Evolutionary conservation across 257 asterid genomes (phyloP), one percentile per base, ranked within the genome.

Genomic region (Misopates orontium): DNA sequence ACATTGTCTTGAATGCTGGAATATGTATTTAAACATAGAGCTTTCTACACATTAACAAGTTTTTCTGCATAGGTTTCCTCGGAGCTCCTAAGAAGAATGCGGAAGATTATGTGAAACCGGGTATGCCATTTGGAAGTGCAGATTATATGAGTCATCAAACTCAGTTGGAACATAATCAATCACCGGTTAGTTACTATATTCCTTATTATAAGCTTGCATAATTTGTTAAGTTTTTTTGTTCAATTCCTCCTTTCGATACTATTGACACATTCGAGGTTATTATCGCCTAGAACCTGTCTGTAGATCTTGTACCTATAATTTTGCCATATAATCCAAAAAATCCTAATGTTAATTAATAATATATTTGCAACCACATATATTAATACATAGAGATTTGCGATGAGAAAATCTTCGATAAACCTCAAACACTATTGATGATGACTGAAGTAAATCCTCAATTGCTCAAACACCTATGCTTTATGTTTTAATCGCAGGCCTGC

Each of bases 401-500:
- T n/a, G n/a, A n/a, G n/a, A n/a, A n/a, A n/a, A n/a, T n/a, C n/a
- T n/a, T n/a, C n/a, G n/a, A n/a, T n/a, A n/a, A n/a, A n/a, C n/a
- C 17, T 55, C 21, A 45, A 50, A 54, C 19, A 44, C 49, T n/a
- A 16, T 10, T 22, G 21, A 28, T 28, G 32, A 12, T 50, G 7
- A 21, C 20, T 36, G 23, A 52, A 42, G 25, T 58, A 28, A 64
- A 48, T 23, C 4, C 3, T 7, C 18, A 41, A 52, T n/a, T 66
- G 49, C 61, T 62, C 48, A 67, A 42, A 32, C 25, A 45, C 48
- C 42, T 39, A 16, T 60, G 16, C 1, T 63, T 48, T 24, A 28
- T 17, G 13, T 67, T 57, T 60, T 28, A 18, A 61, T 80, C 75
- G 60, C 82, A 89, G 96, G 87, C 78, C 69, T 73, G 71, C 78